A percentile compares a stretch with the other conserved stretches of the same genome.
Conservation (phyloP, 225 moss, liverwort and hornwort species). For the Physcomitrellopsis africana region DNA sequence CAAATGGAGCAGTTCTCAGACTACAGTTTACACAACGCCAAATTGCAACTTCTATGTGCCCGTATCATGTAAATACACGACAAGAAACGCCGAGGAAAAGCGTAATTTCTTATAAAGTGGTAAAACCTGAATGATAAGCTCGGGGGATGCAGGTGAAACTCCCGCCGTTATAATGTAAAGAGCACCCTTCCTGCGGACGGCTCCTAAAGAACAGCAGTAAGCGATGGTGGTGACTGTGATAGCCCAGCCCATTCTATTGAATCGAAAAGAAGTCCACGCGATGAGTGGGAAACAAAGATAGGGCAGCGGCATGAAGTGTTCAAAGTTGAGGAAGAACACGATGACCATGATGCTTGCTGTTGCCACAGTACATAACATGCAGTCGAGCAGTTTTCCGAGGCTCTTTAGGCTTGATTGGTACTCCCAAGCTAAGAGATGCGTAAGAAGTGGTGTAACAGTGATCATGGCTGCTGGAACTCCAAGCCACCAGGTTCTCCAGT, state of each 20-base stretch:
- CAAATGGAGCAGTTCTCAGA: background rate
- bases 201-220: slow-evolving; percentile 42
- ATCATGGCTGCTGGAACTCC: slow-evolving; percentile 54
- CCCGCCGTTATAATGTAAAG: slow-evolving; percentile 54
- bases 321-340: slow-evolving; percentile 45
- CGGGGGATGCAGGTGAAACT: slow-evolving; percentile 40
- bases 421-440: slow-evolving; percentile 38
- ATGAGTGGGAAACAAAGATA: slow-evolving; percentile 69
- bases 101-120: background rate
- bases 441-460: slow-evolving; percentile 55
- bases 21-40: background rate
- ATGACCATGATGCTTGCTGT: slow-evolving; percentile 28
- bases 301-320: slow-evolving; percentile 49
- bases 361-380: slow-evolving; percentile 10
- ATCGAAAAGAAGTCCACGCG: slow-evolving; percentile 57
- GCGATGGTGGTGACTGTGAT: slow-evolving; percentile 41
- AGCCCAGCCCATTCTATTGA: slow-evolving; percentile 66
- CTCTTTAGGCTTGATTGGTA: slow-evolving; percentile 20
- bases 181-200: slow-evolving; percentile 50
- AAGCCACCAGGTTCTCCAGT: slow-evolving; percentile 70
- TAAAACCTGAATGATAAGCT: slow-evolving; percentile 59
- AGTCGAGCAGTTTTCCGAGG: slow-evolving; percentile 44
- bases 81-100: background rate
- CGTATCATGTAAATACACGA: background rate
- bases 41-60: slow-evolving; percentile 2